Conservation (phyloP, 257 asterid genomes). For the Solanum pimpinellifolium region DNA sequence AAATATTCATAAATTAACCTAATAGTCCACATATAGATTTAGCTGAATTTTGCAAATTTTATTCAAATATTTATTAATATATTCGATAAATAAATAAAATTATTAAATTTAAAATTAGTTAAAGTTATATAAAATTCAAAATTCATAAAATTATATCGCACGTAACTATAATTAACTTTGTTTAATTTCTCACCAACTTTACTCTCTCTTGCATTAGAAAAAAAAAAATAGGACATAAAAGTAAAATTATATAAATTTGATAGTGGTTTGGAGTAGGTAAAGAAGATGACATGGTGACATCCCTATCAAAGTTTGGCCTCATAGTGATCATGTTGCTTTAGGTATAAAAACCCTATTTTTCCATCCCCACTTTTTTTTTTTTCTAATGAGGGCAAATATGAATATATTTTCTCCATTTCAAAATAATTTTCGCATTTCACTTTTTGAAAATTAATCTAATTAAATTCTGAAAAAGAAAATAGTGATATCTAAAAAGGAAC, state of each 20-base stretch:
- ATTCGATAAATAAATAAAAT: too few species aligned
- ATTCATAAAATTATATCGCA: too few species aligned
- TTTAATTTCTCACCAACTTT: background rate
- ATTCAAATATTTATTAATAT: too few species aligned
- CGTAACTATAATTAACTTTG: background rate
- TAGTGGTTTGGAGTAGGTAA: conserved; percentile 70
- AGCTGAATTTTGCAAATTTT: too few species aligned
- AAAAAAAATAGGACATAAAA: background rate
- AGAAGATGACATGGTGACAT: conserved; percentile 47
- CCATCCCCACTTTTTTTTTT: background rate
- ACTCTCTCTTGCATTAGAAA: background rate
- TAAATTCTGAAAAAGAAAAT: background rate
- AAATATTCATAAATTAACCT: too few species aligned
- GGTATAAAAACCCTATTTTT: conserved; percentile 14
- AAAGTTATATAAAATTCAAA: too few species aligned
- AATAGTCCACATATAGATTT: background rate
- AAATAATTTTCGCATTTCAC: background rate
- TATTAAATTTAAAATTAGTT: too few species aligned
- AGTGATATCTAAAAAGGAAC: background rate
- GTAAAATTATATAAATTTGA: background rate
- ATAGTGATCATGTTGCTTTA: conserved; percentile 32
- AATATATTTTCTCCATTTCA: background rate
- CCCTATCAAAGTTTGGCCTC: conserved; percentile 42
- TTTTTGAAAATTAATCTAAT: background rate
- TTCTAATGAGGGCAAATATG: background rate